These are phyloP conservation scores for Fusarium duplospermum DNA, from an alignment of 2,329 filamentous ascomycete genomes.

Conservation along the genomic window DNA sequence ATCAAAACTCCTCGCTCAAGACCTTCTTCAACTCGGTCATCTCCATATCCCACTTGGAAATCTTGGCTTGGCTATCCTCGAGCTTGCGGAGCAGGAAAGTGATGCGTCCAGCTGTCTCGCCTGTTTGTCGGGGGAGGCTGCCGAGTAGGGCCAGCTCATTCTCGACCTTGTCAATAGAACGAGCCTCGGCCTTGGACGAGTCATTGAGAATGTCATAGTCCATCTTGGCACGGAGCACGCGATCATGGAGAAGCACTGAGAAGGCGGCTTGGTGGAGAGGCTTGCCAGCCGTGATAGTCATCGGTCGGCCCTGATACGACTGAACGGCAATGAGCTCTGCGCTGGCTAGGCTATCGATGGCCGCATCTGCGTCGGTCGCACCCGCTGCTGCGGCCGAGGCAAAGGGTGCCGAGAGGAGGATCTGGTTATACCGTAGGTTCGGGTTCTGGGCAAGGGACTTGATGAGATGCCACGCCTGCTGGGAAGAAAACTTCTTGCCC, in stretches of 20 bases:
- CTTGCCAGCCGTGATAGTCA: constrained; percentile 81
- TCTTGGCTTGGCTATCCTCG: constrained; percentile 77
- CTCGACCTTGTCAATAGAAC: constrained; percentile 82
- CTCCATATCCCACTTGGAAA: constrained; percentile 79
- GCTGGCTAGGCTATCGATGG: constrained; percentile 83
- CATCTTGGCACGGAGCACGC: constrained; percentile 78
- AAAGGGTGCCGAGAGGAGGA: constrained; percentile 82
- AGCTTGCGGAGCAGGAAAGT: constrained; percentile 81
- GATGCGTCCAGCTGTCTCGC: constrained; percentile 73
- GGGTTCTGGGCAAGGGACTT: constrained; percentile 78
- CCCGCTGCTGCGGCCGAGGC: constrained; percentile 53
- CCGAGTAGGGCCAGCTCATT: constrained; percentile 79
- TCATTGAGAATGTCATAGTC: constrained; percentile 77
- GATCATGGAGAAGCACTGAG: constrained; percentile 75
- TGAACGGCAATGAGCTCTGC: constrained; percentile 86
- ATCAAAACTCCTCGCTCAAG: constrained; percentile 56
- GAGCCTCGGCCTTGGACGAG: constrained; percentile 76
- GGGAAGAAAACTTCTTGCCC: constrained; percentile 76
- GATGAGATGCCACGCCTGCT: constrained; percentile 93
- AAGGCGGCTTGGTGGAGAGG: constrained; percentile 91
- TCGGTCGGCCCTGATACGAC: constrained; percentile 79
- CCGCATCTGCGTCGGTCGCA: constrained; percentile 74
- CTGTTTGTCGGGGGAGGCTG: constrained; percentile 75
- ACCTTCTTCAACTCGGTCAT: constrained; percentile 79
- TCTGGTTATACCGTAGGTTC: constrained; percentile 83